Evolutionary conservation across 2,329 filamentous ascomycete species (phyloP).

Genomic region (Fusarium newnesense): DNA sequence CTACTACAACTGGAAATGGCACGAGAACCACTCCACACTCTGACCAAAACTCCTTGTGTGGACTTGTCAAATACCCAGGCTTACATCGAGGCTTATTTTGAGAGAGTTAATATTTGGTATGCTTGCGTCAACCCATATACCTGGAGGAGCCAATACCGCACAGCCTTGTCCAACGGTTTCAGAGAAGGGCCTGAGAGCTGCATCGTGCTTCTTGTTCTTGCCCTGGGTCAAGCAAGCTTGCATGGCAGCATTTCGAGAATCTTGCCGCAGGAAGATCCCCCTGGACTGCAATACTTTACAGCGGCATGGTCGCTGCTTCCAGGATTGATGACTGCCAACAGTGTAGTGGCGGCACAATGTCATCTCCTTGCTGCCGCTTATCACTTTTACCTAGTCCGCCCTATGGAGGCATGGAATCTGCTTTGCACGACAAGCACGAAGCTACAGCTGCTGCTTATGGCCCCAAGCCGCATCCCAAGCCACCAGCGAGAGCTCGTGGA

Average conservation of each 20-base stretch:
- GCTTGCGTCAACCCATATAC: constrained; percentile 86
- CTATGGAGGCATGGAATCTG: constrained; percentile 84
- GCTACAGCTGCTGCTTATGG: constrained; percentile 80
- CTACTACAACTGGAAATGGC: constrained; percentile 84
- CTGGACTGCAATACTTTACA: constrained; percentile 82
- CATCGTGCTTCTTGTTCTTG: constrained; percentile 80
- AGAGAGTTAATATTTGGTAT: constrained; percentile 85
- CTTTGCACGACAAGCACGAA: constrained; percentile 85
- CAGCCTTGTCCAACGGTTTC: constrained; percentile 79
- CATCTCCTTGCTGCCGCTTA: constrained; percentile 85
- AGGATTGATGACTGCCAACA: constrained; percentile 82
- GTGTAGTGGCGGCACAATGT: constrained; percentile 81
- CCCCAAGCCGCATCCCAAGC: constrained; percentile 75
- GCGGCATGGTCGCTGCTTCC: constrained; percentile 83
- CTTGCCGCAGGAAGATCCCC: constrained; percentile 74
- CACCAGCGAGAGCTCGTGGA: constrained; percentile 79
- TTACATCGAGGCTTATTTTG: constrained; percentile 84
- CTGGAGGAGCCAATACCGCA: constrained; percentile 80
- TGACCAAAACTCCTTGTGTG: constrained; percentile 72
- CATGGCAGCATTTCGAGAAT: constrained; percentile 80
- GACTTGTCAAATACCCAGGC: constrained; percentile 79
- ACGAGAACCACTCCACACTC: constrained; percentile 75
- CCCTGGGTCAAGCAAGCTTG: constrained; percentile 80
- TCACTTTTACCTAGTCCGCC: constrained; percentile 83
- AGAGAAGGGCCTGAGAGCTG: constrained; percentile 84